Conservation (phyloP, 116 monocot species). For the Phalaenopsis hybrid region DNA sequence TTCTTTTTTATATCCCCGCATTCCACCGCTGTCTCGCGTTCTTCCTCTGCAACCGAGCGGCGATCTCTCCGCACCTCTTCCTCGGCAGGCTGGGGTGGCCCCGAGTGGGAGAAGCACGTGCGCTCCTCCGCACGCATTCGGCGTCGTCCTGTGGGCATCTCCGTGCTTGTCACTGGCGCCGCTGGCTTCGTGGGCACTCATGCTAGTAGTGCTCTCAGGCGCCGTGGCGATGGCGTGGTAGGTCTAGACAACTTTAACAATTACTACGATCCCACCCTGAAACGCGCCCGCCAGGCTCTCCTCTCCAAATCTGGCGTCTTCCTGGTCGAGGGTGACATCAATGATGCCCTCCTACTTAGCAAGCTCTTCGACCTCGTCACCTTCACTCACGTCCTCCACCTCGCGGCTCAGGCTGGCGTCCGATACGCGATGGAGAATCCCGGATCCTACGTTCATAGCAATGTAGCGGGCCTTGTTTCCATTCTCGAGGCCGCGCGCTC, state of each 20-base stretch:
- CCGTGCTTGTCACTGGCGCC: conserved; percentile 62
- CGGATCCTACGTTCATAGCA: conserved; percentile 40
- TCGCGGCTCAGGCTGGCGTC: conserved; percentile 56
- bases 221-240: conserved; percentile 61
- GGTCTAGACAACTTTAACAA: conserved; percentile 59
- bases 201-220: conserved; percentile 37
- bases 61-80: conserved; percentile 12
- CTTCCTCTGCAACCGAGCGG: neutral
- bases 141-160: conserved; percentile 14
- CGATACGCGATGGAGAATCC: conserved; percentile 52
- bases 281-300: conserved; percentile 52
- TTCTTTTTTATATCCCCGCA: conserved; percentile 26
- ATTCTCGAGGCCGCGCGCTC: conserved; percentile 46
- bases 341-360: conserved; percentile 37
- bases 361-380: conserved; percentile 58
- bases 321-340: conserved; percentile 58
- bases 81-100: conserved; percentile 36
- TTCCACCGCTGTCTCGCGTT: conserved; percentile 5
- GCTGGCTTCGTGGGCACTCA: conserved; percentile 63
- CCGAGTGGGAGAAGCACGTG: conserved; percentile 58
- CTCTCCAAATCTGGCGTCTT: conserved; percentile 40
- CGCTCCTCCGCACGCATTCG: conserved; percentile 35
- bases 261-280: conserved; percentile 58
- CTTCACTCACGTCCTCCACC: conserved; percentile 54
- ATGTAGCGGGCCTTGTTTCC: conserved; percentile 58